phyloP scores from a whole-genome alignment of 2,329 filamentous ascomycete genomes.

The Colletotrichum orbiculare region DNA sequence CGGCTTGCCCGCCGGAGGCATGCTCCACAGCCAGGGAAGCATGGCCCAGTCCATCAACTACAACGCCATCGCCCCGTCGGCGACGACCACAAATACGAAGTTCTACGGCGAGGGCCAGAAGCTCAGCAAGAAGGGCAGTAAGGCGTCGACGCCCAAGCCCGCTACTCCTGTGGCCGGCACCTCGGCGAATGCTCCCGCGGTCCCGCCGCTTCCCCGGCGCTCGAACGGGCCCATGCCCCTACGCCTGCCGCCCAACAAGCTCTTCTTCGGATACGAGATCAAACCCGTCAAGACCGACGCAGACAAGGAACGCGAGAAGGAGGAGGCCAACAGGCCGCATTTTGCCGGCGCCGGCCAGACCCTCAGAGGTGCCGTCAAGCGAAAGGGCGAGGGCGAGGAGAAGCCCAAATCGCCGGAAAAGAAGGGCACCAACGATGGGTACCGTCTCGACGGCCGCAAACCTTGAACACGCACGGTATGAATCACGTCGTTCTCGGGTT shows the following conservation, averaged over 20 bases:
- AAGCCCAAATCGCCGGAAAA: constrained; percentile 60
- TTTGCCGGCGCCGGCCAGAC: constrained; percentile 90
- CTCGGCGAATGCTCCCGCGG: constrained; percentile 53
- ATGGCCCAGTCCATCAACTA: constrained; percentile 99
- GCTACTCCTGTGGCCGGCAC: constrained; percentile 76
- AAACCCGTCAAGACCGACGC: constrained; percentile 86
- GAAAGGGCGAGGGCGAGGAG: constrained; percentile 68
- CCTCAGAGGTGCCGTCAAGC: constrained; percentile 75
- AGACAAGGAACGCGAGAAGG: constrained; percentile 74
- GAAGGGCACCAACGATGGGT: constrained; percentile 56
- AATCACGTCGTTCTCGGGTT: background rate
- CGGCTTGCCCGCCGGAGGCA: constrained; percentile 73
- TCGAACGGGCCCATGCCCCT: constrained; percentile 88
- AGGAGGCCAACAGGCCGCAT: constrained; percentile 73
- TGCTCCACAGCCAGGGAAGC: constrained; percentile 85
- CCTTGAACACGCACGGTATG: constrained; percentile 31
- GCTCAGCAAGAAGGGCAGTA: constrained; percentile 86
- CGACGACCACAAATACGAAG: constrained; percentile 77
- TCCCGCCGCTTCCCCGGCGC: constrained; percentile 51
- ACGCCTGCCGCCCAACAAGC: constrained; percentile 84
- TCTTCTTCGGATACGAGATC: constrained; percentile 97
- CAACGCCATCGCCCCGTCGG: constrained; percentile 83
- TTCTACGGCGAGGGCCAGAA: constrained; percentile 85
- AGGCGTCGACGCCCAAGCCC: constrained; percentile 77
- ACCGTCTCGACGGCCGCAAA: constrained; percentile 56